Conservation (phyloP, 129 eudicot genomes). For the Erigeron canadensis region DNA sequence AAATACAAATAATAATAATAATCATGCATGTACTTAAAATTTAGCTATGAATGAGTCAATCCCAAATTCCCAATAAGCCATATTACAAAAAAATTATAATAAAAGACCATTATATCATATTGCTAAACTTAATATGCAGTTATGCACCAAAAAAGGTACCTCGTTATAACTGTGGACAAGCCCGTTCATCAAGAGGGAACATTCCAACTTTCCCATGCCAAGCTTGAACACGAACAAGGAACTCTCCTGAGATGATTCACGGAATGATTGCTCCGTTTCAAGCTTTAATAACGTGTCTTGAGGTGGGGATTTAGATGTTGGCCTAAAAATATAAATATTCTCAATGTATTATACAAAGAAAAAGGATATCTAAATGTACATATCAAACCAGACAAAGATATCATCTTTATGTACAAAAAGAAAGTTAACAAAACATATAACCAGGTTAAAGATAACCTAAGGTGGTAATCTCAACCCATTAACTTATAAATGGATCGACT, state of each 20-base stretch:
- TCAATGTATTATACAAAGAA: background rate
- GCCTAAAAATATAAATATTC: conserved; percentile 38
- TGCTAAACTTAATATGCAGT: no score
- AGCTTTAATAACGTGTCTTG: conserved; percentile 75
- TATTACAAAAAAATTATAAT: no score
- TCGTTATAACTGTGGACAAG: conserved; percentile 70
- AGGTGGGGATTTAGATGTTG: conserved; percentile 71
- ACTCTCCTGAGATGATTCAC: conserved; percentile 61
- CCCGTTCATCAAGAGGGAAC: conserved; percentile 88
- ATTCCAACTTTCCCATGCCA: conserved; percentile 70
- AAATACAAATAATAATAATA: no score
- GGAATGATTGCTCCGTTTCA: conserved; percentile 65
- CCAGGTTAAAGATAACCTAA: background rate
- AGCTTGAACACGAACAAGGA: conserved; percentile 77
- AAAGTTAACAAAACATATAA: background rate
- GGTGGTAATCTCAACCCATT: background rate
- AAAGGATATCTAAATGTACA: conserved; percentile 11
- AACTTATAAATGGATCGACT: background rate
- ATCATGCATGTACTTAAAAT: no score
- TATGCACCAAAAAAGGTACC: conserved; percentile 39
- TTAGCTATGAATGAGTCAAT: no score
- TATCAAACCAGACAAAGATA: conserved; percentile 12
- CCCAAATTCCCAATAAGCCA: no score
- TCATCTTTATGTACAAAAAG: background rate
- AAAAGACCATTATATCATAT: no score